Conservation (phyloP, 306 rosid species). For the Pterocarpus macrocarpus region DNA sequence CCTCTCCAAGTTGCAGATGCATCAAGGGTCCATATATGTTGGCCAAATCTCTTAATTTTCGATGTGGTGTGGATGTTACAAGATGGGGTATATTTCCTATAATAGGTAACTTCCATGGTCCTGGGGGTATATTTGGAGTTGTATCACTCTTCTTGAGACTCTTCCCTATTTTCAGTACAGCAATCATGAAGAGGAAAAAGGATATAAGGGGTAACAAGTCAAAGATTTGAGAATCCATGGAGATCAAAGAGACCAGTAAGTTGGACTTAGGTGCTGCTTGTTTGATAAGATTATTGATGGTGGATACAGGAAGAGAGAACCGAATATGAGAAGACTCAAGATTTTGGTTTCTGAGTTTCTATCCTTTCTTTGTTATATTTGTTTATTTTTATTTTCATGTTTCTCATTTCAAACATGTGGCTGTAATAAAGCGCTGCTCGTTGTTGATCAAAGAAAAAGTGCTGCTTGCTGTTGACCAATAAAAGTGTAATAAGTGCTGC, state of each 20-base stretch:
- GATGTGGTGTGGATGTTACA: constrained; percentile 44
- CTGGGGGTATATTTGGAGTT: constrained; percentile 27
- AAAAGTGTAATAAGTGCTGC: no score
- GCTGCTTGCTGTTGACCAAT: no score
- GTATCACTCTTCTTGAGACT: background rate
- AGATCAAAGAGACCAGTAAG: background rate
- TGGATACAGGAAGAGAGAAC: no score
- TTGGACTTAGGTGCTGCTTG: background rate
- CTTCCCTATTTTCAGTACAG: background rate
- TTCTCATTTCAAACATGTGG: no score
- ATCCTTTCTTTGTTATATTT: background rate
- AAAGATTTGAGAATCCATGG: background rate
- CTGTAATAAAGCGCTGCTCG: no score
- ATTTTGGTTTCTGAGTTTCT: background rate
- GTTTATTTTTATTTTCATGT: no score
- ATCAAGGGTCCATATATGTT: constrained; percentile 54
- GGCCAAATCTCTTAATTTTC: constrained; percentile 45
- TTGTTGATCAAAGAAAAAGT: no score
- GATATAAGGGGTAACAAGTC: background rate
- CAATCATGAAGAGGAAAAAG: background rate
- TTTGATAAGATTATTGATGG: background rate
- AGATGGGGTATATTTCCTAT: constrained; percentile 40
- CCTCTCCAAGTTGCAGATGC: constrained; percentile 59
- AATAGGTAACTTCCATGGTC: constrained; percentile 28
- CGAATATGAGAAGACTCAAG: background rate